These are phyloP conservation scores for Anethum foeniculum DNA, from an alignment of 140 eudicot genomes.

Conservation along the genomic window DNA sequence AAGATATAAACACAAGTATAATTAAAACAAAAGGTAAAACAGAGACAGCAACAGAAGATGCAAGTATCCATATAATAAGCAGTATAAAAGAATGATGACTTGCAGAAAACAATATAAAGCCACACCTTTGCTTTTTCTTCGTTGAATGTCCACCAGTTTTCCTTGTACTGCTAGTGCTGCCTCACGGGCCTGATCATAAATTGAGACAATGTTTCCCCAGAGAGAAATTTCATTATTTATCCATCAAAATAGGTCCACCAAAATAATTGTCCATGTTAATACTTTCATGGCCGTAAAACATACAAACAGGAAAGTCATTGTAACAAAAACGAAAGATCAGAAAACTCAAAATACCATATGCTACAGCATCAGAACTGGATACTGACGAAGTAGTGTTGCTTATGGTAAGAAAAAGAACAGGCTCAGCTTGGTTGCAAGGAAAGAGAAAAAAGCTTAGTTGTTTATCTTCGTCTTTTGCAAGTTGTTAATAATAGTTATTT, in stretches of 20 bases:
- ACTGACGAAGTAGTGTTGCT: background rate
- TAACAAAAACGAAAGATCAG: background rate
- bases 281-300: background rate
- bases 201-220: background rate
- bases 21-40: background rate
- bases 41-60: background rate
- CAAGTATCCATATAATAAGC: background rate
- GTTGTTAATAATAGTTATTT: background rate
- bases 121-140: slow-evolving; percentile 88
- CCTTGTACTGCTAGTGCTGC: slow-evolving; percentile 70
- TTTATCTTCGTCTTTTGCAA: background rate
- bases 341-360: background rate
- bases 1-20: background rate
- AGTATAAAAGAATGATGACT: background rate
- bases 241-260: background rate
- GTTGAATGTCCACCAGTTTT: slow-evolving; percentile 81
- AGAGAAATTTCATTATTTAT: background rate
- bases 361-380: background rate
- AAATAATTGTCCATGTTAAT: background rate
- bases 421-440: background rate
- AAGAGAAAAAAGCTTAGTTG: background rate
- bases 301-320: background rate
- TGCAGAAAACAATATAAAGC: background rate
- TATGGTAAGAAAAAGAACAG: background rate
- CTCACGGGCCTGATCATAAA: slow-evolving; percentile 67